Percentiles rank a stretch among this genome's conserved stretches.
phyloP scores from a whole-genome alignment of 306 rosid species.

The Prinsepia uniflora region DNA sequence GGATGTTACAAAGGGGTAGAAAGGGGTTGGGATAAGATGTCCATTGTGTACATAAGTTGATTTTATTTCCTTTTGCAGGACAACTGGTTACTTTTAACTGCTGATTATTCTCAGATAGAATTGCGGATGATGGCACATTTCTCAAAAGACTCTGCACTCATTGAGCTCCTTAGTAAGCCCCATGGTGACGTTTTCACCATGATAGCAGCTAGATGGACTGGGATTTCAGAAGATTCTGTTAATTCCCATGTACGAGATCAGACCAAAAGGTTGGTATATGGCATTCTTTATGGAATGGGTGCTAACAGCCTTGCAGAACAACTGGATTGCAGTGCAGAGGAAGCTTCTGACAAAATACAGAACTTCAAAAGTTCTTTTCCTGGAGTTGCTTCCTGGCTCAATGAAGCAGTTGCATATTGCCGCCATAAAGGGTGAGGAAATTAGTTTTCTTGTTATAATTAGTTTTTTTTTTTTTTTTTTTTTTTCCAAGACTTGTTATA shows the following conservation, averaged over 20 bases:
- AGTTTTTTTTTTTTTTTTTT: too few species aligned
- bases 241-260: slow-evolving; percentile 68
- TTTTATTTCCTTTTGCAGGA: slow-evolving; percentile 48
- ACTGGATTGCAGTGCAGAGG: slow-evolving; percentile 65
- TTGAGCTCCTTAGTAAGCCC: slow-evolving; percentile 69
- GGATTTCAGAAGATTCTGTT: slow-evolving; percentile 64
- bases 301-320: slow-evolving; percentile 81
- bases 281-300: slow-evolving; percentile 99
- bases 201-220: slow-evolving; percentile 93
- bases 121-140: slow-evolving; percentile 96
- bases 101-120: slow-evolving; percentile 98
- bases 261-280: slow-evolving; percentile 87
- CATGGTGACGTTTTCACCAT: slow-evolving; percentile 75
- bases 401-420: slow-evolving; percentile 67
- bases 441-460: too few species aligned
- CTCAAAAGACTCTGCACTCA: slow-evolving; percentile 69
- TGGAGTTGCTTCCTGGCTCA: slow-evolving; percentile 94
- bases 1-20: background rate
- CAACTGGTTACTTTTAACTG: slow-evolving; percentile 81
- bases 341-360: slow-evolving; percentile 76
- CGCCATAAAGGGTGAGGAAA: slow-evolving; percentile 71
- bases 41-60: slow-evolving; percentile 16
- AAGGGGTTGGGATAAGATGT: background rate
- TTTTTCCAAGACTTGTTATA: too few species aligned
- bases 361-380: slow-evolving; percentile 82